Evolutionary conservation across 2,329 filamentous ascomycete genomes (phyloP), one percentile per base, ranked within the genome.

Genomic region (Samsoniella hepiali): DNA sequence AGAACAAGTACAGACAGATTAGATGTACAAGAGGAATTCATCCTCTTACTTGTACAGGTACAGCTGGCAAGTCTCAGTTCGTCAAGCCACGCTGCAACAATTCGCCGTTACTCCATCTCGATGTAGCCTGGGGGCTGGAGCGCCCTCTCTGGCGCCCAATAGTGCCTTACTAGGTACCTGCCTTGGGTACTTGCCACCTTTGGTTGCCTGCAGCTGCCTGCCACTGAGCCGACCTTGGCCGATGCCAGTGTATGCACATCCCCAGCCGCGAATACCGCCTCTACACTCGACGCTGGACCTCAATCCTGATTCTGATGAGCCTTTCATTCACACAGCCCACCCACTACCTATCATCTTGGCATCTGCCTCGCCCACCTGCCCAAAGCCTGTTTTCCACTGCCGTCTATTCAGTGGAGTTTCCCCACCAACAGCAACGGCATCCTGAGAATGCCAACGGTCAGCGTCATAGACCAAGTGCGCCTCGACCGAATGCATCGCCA

Each of bases 361-460:
- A 49, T 29, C 45, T 13, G 27, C 2, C 9, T 13, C 9, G 8
- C 3, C 29, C 11, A 22, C 31, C 36, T 32, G n/a, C n/a, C 55
- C 15, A 34, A 56, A 47, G 42, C 55, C 55, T 34, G 29, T 34
- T 47, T 58, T 36, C 31, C 5, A 5, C 10, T 15, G 40, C 7
- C 8, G 38, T 34, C 53, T 56, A 56, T 58, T 49, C 34, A 40
- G 57, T 59, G 57, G 57, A 31, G 44, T 38, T 22, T 40, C 57
- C 34, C 44, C 57, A 31, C 57, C 32, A 40, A 22, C 38, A 13
- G 29, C 32, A 55, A 38, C 44, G 31, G 17, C 29, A 44, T 47
- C 22, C 22, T 22, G 22, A 22, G 22, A n/a, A 9, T 27, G 32
- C 10, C 31, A 34, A 31, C 44, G 11, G 31, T 7, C n/a, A 58